Base-by-base conservation (phyloP, 2,329 filamentous ascomycete species). In the Penicillium sp. region DNA sequence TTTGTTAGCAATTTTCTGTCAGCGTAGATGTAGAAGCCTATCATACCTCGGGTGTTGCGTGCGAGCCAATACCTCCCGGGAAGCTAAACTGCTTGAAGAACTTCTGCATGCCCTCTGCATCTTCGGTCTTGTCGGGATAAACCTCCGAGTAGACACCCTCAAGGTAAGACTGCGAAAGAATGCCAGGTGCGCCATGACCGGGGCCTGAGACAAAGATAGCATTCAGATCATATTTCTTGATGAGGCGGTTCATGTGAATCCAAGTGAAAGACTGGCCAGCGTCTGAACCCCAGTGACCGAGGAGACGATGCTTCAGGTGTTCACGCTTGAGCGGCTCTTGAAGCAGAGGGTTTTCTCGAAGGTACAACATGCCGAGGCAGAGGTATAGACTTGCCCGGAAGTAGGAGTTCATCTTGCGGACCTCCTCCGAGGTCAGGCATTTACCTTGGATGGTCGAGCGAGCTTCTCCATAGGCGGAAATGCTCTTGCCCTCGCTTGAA, bases 71-170 rank as follows among this genome's bases (percentile, higher is more conserved):
- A 58, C 91, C 91, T 19, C 91, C 90, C 0, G 91, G 91, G 78
- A 93, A 93, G 1, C 90, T 92, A 79, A 93, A 93, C 67, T 89
- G 86, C 80, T 92, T 92, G 85, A 93, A 92, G 82, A 93, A 92
- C 63, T 83, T 85, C 69, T 88, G 86, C 83, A 93, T 80, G 28
- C 91, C 91, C 61, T 89, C 85, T 42, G 84, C 78, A 72, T 91
- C 86, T 68, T 90, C 85, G 2, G 87, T 85, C 79, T 89, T 91
- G 61, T 91, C 86, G 2, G 90, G 89, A 69, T 92, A 93, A 26
- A 92, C 87, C 71, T 93, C 90, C 1, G 88, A 88, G 77, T 93
- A 93, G 45, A 89, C 87, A 35, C 91, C 90, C 72, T 93, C 91
- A 15, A 93, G 84, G 70, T 91, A 93, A 15, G 88, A 87, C 76